Evolutionary conservation across 2,329 filamentous ascomycete genomes (phyloP), one percentile per base, ranked within the genome.

Genomic region (Zasmidium citrigriseum): DNA sequence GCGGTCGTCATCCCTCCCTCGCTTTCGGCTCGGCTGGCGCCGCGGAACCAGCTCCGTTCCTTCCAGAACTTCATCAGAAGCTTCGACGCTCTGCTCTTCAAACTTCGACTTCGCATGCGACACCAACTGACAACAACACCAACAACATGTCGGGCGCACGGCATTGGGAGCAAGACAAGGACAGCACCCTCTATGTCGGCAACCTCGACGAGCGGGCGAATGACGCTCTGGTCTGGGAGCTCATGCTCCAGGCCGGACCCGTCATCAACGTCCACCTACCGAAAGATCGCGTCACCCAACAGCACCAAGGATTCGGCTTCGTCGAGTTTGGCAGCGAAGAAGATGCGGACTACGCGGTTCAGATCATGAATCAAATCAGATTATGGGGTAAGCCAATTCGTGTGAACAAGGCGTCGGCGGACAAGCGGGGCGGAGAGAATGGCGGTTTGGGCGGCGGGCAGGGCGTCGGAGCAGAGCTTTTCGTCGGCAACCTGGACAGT

Each of bases 241-340:
- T 99, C 70, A 98, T 98, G 92, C 87, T 97, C 56, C 95, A 99
- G 80, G 92, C 93, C 74, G 95, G 95, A 55, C 93, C 93, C 68
- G 96, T 99, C 70, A 91, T 96, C 73, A 98, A 98, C 77, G 93
- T 99, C 64, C 95, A 99, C 78, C 87, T 99, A 73, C 95, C 95
- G 56, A 96, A 97, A 82, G 95, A 99, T 77, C 91, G 95, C 75
- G 95, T 99, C 68, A 97, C 95, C 48, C 92, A 97, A 73, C 89
- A 88, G 57, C 95, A 99, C 76, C 95, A 98, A 78, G 95, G 95
- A 68, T 99, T 97, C 81, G 95, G 95, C 69, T 99, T 99, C 77
- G 95, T 99, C 76, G 95, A 99, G 77, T 99, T 97, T 76, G 93
- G 92, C 72, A 93, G 89, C 67, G 92, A 96, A 73, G 88, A 92